Evolutionary conservation across 345 rosid genomes (phyloP).

Genomic region (Euphorbia pulcherrima): DNA sequence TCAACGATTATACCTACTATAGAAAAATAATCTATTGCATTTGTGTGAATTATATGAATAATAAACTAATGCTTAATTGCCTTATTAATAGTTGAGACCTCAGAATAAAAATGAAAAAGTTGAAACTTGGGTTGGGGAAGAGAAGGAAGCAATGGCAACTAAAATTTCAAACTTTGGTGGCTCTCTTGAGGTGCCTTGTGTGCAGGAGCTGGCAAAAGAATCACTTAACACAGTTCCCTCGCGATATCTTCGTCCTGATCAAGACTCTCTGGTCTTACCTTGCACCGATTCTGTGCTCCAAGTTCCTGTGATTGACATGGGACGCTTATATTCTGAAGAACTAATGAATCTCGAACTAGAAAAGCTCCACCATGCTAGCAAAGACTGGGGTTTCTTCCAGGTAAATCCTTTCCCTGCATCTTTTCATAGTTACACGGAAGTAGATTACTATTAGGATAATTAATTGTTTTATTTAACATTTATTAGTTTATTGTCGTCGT

Average conservation of each 20-base stretch:
- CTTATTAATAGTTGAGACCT: too few relatives aligned
- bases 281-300: background rate
- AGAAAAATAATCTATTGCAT: too few relatives aligned
- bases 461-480: too few relatives aligned
- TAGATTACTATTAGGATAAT: too few relatives aligned
- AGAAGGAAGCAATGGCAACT: background rate
- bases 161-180: background rate
- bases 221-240: background rate
- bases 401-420: background rate
- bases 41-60: too few relatives aligned
- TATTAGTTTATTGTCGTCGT: too few relatives aligned
- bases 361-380: conserved; percentile 7
- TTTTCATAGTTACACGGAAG: background rate
- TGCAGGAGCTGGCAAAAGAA: conserved; percentile 9
- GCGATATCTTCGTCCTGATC: conserved; percentile 5
- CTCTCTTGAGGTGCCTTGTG: conserved; percentile 10
- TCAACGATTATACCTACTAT: too few relatives aligned
- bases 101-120: too few relatives aligned
- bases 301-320: conserved; percentile 14
- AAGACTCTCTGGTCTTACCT: background rate
- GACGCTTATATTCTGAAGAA: background rate
- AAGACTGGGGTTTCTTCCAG: conserved; percentile 23
- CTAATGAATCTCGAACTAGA: background rate
- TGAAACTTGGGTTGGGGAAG: too few relatives aligned
- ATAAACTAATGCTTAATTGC: too few relatives aligned